phyloP scores from a whole-genome alignment of 202 grass and related monocot species.

The Alloteropsis angusta region DNA sequence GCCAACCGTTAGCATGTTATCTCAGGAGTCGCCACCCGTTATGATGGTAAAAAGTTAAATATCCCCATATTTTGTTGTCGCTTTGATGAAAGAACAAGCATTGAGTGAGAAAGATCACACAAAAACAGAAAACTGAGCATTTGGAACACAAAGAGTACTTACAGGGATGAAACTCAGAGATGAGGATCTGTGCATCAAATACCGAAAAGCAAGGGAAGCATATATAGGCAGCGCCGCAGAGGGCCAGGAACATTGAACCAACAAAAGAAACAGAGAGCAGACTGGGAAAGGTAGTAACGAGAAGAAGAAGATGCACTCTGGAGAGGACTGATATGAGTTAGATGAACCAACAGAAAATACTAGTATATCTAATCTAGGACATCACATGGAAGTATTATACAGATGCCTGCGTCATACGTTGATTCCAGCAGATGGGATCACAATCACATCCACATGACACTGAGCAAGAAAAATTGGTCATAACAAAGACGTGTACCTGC shows the following conservation, averaged over 20 bases:
- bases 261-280: not conserved
- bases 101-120: not conserved
- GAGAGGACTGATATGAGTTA: not conserved
- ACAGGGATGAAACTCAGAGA: not conserved
- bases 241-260: not conserved
- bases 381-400: not conserved
- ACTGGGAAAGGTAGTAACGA: not conserved
- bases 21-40: too few relatives aligned
- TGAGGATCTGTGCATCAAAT: not conserved
- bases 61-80: constrained; percentile 12
- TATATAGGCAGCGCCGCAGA: not conserved
- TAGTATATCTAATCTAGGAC: not conserved
- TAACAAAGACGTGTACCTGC: not conserved
- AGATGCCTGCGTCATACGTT: not conserved
- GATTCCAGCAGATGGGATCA: not conserved
- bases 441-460: not conserved
- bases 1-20: too few relatives aligned
- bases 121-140: not conserved
- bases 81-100: not conserved
- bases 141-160: not conserved
- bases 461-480: not conserved
- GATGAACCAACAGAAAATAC: not conserved
- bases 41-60: too few relatives aligned
- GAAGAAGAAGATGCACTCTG: not conserved
- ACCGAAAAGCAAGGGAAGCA: not conserved